Evolutionary conservation across 202 grass and related monocot species (phyloP), one percentile per base, ranked within the genome.

Genomic region (Carex sylvatica): DNA sequence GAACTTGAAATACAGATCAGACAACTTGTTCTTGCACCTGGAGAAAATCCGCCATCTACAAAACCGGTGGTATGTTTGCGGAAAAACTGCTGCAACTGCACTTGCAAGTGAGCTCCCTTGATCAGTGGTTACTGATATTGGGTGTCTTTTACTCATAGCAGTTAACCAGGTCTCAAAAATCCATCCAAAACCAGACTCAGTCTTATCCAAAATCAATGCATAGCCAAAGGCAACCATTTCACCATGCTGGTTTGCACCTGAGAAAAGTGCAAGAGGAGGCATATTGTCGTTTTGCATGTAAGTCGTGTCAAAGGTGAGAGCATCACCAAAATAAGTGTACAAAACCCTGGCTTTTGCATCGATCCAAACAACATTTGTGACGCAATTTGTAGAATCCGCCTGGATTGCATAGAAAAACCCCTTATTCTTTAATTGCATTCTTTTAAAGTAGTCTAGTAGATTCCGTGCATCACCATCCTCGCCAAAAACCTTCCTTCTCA

Each of bases 21-120:
- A 92, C 5, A 98, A 67, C 84, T 88, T 95, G 86, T 91, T 98
- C 87, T 92, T 95, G 76, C 92, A 98, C 87, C 91, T 93, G 66
- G 95, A 90, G 64, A 98, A 91, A 78, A 98, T 86, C 22, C 88
- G 70, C 92, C 95, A 98, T 86, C 95, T 93, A 70, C 95, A 98
- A 47, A 95, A 83, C 24, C 92, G 90, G 89, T 98, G 95, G 61
- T 76, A 87, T 56, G 92, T 91, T 20, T 90, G 87, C 52, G 95
- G 92, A 87, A 98, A 95, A 76, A 91, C 83, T 74, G 89, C 89
- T 10, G 83, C 83, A 83, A 98, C 90, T 73, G 95, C 87, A 63
- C 74, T 70, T 87, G 82, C n/a, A 24, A 95, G 83, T 74, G 80
- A 74, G 85, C 91, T 98, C 15, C 92, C 84, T 87, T 95, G 90